Percentiles rank a stretch among this genome's conserved stretches.
phyloP scores from a whole-genome alignment of 2,329 filamentous ascomycete genomes.

The Emergomyces africanus region DNA sequence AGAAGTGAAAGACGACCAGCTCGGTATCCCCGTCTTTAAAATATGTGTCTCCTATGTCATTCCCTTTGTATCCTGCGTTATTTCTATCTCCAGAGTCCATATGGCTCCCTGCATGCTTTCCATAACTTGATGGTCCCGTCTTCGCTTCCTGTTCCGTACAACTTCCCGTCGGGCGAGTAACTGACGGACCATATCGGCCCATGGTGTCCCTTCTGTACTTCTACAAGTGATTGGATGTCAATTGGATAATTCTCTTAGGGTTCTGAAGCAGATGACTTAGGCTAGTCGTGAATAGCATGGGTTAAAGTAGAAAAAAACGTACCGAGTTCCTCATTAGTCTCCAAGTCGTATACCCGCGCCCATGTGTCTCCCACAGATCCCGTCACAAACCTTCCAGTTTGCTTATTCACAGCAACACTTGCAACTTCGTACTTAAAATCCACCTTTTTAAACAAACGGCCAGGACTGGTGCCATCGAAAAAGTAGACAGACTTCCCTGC shows the following conservation, averaged over 20 bases:
- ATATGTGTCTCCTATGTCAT: not conserved
- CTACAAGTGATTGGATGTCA: conserved; percentile 32
- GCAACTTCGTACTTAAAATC: conserved; percentile 75
- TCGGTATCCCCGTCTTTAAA: not conserved
- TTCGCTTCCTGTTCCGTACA: conserved; percentile 93
- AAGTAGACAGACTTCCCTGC: conserved; percentile 94
- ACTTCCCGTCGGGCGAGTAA: conserved; percentile 88
- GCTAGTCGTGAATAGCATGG: not conserved
- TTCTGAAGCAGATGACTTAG: not conserved
- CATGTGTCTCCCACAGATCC: conserved; percentile 88
- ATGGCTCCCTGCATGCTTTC: conserved; percentile 53
- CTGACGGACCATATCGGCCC: conserved; percentile 93
- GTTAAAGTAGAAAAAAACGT: conserved; percentile 7
- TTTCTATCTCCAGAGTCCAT: conserved; percentile 49
- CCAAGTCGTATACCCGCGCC: conserved; percentile 89
- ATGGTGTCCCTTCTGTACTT: conserved; percentile 93
- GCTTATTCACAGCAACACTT: conserved; percentile 76
- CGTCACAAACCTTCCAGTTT: conserved; percentile 71
- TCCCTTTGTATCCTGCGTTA: not conserved
- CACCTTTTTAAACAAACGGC: conserved; percentile 60
- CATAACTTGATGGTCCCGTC: conserved; percentile 94
- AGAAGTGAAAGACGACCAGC: not conserved
- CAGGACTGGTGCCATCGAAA: conserved; percentile 64
- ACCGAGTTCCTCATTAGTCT: conserved; percentile 68
- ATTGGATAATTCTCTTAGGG: not conserved